Conservation (phyloP, 1,284 basidiomycete species). For the Rhizopogon parksii region DNA sequence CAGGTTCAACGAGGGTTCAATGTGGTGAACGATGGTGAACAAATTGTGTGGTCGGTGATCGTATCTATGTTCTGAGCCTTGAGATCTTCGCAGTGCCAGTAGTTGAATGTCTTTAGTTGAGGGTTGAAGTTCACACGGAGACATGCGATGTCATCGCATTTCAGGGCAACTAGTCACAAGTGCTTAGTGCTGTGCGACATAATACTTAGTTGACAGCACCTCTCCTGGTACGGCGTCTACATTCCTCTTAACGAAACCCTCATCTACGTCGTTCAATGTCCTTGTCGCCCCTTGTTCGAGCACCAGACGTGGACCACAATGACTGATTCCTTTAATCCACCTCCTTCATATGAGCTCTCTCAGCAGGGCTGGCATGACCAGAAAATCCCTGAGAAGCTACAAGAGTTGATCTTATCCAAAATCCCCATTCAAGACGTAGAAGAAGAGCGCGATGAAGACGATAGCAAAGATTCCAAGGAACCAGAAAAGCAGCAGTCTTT, state of each 20-base stretch:
- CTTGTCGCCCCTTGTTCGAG: conserved; percentile 2
- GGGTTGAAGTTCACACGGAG: conserved; percentile 1
- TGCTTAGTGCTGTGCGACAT: conserved; percentile 1
- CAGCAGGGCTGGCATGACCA: conserved; percentile 47
- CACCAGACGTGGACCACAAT: conserved; percentile 10
- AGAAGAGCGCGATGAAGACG: conserved; percentile 11
- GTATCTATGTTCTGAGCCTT: too few relatives aligned
- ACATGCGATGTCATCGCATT: background rate
- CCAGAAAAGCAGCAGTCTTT: background rate
- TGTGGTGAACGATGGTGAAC: too few relatives aligned
- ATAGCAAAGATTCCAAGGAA: conserved; percentile 10
- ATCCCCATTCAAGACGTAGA: conserved; percentile 24
- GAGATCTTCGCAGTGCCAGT: too few relatives aligned
- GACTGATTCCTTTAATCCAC: conserved; percentile 26
- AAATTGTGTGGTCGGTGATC: too few relatives aligned
- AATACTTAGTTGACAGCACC: background rate
- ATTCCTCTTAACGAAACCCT: conserved; percentile 1
- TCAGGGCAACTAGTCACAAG: background rate
- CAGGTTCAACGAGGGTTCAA: too few relatives aligned
- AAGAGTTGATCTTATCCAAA: conserved; percentile 26
- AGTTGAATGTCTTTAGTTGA: too few relatives aligned
- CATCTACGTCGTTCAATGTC: conserved; percentile 6
- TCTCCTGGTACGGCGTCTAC: background rate
- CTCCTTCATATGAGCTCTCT: conserved; percentile 45
- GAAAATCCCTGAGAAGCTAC: conserved; percentile 37